Base-by-base conservation (phyloP, 2,329 filamentous ascomycete genomes). In the Rhinocladiella mackenziei region DNA sequence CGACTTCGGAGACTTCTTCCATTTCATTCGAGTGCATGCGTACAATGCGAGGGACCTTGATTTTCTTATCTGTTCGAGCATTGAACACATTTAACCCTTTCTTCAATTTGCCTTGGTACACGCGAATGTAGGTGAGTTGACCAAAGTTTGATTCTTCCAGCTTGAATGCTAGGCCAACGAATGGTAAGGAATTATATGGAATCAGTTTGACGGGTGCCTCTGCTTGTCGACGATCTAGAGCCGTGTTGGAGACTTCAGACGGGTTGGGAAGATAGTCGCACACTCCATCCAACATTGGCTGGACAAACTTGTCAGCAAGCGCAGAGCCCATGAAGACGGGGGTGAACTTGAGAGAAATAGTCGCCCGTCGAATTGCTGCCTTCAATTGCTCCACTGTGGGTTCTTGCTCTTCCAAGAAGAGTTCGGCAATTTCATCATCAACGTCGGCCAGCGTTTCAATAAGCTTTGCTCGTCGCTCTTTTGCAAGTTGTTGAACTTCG, bases 11-110 rank as follows among this genome's bases (percentile, higher is more conserved):
- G 20, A 96, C 88, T 62, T 98, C 92, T 67, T 98, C 92, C 91
- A 98, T 95, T 63, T 98, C 92, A 64, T 97, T 95, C 33, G 89
- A 95, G 74, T 98, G 92, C 92, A 98, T 98, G 52, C 92, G 88
- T 51, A 98, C 92, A 60, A 98, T 97, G 62, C 91, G 86, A 14
- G 92, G 92, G 45, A 98, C 84, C 69, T 94, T 89, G 63, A 98
- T 84, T 74, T 91, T 96, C 77, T 96, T 95, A 67, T 91, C 86
- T 54, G 81, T 94, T 58, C 89, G 83, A 6, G 89, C 89, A 68
- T 97, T 98, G 78, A 84, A 95, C 43, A 98, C 81, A 63, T 89
- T 88, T 62, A 84, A 78, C 37, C 89, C 87, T 76, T 95, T 97
- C 65, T 75, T 84, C 48, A 98, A 73, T 15, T 83, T 83, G 57